Evolutionary conservation across 768 basidiomycete genomes (phyloP), one percentile per base, ranked within the genome.

Genomic region (Pulveroboletus sp.): DNA sequence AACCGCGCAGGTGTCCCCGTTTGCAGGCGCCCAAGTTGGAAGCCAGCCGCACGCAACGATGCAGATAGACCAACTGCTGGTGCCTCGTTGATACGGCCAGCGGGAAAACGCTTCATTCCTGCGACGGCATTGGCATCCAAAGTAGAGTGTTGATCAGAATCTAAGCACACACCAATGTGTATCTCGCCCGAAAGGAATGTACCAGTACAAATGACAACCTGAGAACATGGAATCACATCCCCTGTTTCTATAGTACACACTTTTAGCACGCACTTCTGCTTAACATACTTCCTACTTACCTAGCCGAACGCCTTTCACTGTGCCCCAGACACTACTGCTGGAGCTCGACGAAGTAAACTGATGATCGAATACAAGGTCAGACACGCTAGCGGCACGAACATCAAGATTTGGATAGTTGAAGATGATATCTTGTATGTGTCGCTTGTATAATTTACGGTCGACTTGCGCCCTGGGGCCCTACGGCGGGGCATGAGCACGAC

Each of bases 121-220:
- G 36, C 12, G 0, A 25, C 33, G 21, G 14, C 3, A 16, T 54
- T n/a, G 7, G 31, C 9, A 20, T 20, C 19, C 9, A 13, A 24
- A 34, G 40, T 20, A 11, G 2, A 35, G 6, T n/a, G n/a, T 16
- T 41, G 12, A 25, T 33, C 45, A 34, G 24, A 10, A 25, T 33
- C 45, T 32, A 21, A 10, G 7, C 21, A 43, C 64, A 23, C 58
- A 83, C 90, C 92, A 39, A 95, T 88, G 59, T 94, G 92, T 38
- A 94, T 91, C 69, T 94, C 90, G 11, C 90, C 93, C 3, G 87
- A 86, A 21, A 95, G 76, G 63, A 95, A 95, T 0, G 93, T 95
- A 8, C 93, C 93, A 0, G 92, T 94, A 57, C 90, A 92, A 13
- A 95, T 78, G 24, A 95, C 87, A 11, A 94, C 88, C 55, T 85